Evolutionary conservation across 106 monocot species (phyloP), one percentile per base, ranked within the genome.

Genomic region (Dioscorea dumetorum): DNA sequence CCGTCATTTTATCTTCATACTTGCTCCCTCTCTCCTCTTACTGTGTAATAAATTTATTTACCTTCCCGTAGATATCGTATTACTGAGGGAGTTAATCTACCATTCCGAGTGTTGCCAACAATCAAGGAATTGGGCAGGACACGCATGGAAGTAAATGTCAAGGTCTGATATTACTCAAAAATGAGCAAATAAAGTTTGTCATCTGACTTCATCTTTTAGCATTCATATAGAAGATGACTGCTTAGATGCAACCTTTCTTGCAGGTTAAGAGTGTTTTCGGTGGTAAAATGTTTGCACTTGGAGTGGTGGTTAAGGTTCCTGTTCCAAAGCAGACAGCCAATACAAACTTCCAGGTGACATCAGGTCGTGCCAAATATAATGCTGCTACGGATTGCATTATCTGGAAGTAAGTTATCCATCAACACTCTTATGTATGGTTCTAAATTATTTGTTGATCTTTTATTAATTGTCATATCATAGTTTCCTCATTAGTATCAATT

Each of bases 261-360:
- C 79, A 97, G 97, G 99, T 99, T 12, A 99, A 99, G 75, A 99
- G 99, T 71, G 92, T 99, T 31, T 93, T 99, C 81, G 93, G 84
- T 73, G 99, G 87, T 50, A 99, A 99, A 76, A 93, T 93, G 84
- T 99, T 93, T 93, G 99, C 99, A 52, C 92, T 99, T 57, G 99
- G 99, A 50, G 92, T 99, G 64, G 99, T 92, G 17, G 82, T 99
- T 52, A 99, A 92, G 74, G 84, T 99, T 83, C 92, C 99, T 67
- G 99, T 99, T 20, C 92, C 99, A 66, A 99, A 99, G 72, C 99
- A 99, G 69, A 99, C 99, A 15, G 99, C 99, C 2, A 99, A 99
- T 70, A 85, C 99, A 60, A 99, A 84, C 72, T 99, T 99, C 68
- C 99, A 99, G 82, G 93, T 93, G 18, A 99, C 93, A 68, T 90